Base-by-base conservation (phyloP, 495 filamentous ascomycete genomes). In the Aspergillus asperescens region DNA sequence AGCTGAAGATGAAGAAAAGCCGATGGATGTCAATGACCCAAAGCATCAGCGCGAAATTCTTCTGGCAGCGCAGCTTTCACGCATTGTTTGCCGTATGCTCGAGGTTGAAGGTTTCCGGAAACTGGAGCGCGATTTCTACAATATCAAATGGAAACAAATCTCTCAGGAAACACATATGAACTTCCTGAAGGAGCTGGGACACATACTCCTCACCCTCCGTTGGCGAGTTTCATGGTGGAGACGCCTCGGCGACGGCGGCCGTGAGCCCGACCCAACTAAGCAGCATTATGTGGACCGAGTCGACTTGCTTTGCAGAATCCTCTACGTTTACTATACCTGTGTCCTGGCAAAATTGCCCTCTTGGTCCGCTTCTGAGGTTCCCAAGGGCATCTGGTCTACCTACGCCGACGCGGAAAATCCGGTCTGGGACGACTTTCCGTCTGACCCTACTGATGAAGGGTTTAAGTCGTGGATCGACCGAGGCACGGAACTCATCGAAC, bases 171-270 rank as follows among this genome's bases (percentile, higher is more conserved):
- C 71, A 1, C 67, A 71, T 43, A 37, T 74, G 29, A 69, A 69
- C 40, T 75, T 77, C 65, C 58, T 74, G 28, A 54, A 57, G 39
- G 71, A 78, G 48, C 62, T 78, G 12, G 73, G 73, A 12, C 63
- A 69, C 42, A 75, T 76, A 34, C 65, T 78, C 9, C 62, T 77
- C 23, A 70, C 74, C 3, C 62, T 78, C 7, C 74, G 75, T 15
- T 78, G 74, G 74, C 74, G 75, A 4, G 65, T 73, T 3, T 75
- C 73, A 3, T 78, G 75, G 75, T 78, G 75, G 75, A 70, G 68
- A 46, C 62, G 63, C 7, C 69, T 78, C 12, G 75, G 73, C 13
- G 72, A 77, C 45, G 70, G 70, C 24, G 70, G 73, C 48, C 59
- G 60, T n/a, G 61, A 60, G 31, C 71, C 73, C 3, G 72, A 75